Evolutionary conservation across 129 eudicot genomes (phyloP).

Genomic region (Flaveria trinervia): DNA sequence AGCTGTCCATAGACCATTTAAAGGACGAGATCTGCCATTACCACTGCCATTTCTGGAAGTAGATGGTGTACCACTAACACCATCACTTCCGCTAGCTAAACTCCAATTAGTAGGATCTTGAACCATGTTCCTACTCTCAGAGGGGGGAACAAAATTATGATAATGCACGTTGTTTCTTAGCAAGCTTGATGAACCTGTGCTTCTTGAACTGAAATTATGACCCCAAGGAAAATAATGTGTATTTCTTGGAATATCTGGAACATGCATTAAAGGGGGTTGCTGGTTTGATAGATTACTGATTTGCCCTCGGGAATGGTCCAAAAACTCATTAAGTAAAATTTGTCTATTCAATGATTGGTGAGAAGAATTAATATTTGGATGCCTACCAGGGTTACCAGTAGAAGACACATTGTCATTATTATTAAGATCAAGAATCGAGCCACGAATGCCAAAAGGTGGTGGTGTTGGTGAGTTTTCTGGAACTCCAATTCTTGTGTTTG

Average conservation of each 20-base stretch:
- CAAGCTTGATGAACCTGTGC: constrained; percentile 44
- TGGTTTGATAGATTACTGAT: constrained; percentile 31
- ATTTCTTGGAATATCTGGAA: constrained; percentile 46
- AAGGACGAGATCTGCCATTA: constrained; percentile 37
- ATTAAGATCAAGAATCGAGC: constrained; percentile 23
- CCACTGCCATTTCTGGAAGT: constrained; percentile 36
- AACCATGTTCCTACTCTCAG: constrained; percentile 45
- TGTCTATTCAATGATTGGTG: constrained; percentile 40
- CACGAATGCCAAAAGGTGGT: constrained; percentile 40
- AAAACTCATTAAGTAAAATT: constrained; percentile 40
- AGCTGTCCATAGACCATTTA: constrained; percentile 42
- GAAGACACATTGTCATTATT: constrained; percentile 25
- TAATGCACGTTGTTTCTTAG: constrained; percentile 45
- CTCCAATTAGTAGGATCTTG: constrained; percentile 67
- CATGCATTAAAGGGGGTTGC: constrained; percentile 42
- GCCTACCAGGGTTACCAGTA: constrained; percentile 38
- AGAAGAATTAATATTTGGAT: constrained; percentile 28
- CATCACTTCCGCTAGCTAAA: constrained; percentile 47
- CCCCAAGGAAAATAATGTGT: constrained; percentile 48
- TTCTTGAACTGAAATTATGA: constrained; percentile 42
- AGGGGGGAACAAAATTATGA: constrained; percentile 44
- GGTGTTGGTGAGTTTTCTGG: constrained; percentile 48
- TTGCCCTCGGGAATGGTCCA: constrained; percentile 46
- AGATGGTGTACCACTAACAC: constrained; percentile 40
- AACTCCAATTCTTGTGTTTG: constrained; percentile 42